Conservation (phyloP, 2,329 filamentous ascomycete species). For the Anthostomella pinea region DNA sequence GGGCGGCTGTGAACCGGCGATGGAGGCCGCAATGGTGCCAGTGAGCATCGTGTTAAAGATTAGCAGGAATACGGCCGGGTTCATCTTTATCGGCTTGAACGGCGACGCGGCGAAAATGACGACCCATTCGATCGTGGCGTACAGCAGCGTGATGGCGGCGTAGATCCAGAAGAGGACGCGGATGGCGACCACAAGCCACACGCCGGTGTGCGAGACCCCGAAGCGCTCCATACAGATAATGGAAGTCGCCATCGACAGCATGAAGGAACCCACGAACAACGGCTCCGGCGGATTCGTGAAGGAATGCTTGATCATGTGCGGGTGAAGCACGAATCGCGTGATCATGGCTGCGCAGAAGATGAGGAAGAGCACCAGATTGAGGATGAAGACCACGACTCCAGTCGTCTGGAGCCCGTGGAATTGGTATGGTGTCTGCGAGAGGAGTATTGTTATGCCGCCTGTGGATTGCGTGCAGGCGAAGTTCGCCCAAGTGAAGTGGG, state of each 20-base stretch:
- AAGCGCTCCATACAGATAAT: constrained; percentile 51
- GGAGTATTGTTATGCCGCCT: constrained; percentile 51
- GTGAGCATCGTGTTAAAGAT: constrained; percentile 63
- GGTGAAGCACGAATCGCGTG: constrained; percentile 51
- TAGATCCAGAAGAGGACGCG: constrained; percentile 63
- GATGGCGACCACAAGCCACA: constrained; percentile 50
- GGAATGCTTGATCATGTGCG: constrained; percentile 40
- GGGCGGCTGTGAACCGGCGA: constrained; percentile 47
- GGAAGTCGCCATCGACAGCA: constrained; percentile 59
- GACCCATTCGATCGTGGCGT: constrained; percentile 56
- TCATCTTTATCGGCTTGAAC: constrained; percentile 48
- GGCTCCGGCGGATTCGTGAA: constrained; percentile 53
- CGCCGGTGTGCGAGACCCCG: constrained; percentile 45
- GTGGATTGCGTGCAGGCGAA: constrained; percentile 44
- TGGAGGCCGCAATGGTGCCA: constrained; percentile 56
- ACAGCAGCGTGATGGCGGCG: constrained; percentile 47
- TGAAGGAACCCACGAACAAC: constrained; percentile 61
- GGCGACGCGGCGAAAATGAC: constrained; percentile 51
- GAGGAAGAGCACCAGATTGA: constrained; percentile 54
- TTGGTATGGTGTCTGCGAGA: constrained; percentile 48
- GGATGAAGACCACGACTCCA: constrained; percentile 53
- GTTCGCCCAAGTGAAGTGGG: constrained; percentile 52
- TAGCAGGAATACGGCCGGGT: constrained; percentile 61
- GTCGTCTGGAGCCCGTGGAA: constrained; percentile 54
- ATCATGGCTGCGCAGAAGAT: constrained; percentile 45